A percentile compares a stretch with the other conserved stretches of the same genome.
Conservation (phyloP, 768 basidiomycete genomes). For the Lactifluus rugatus region DNA sequence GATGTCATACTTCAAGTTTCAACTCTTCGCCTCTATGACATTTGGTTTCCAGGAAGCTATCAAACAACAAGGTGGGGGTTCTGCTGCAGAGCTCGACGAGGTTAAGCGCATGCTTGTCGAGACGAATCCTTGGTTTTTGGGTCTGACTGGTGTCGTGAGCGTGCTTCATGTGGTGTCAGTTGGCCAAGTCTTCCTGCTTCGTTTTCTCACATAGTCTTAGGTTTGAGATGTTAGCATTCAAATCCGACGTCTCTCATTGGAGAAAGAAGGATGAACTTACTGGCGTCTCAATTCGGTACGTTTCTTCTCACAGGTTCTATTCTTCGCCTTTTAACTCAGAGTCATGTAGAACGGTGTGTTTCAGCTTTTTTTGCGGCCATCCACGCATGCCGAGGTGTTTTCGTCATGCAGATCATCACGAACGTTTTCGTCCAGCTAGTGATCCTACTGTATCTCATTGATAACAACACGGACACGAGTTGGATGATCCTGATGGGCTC, state of each 20-base stretch:
- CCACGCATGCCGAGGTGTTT: constrained; percentile 33
- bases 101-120: constrained; percentile 89
- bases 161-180: constrained; percentile 79
- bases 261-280: constrained; percentile 88
- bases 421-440: constrained; percentile 92
- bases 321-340: neutral
- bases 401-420: constrained; percentile 52
- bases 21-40: constrained; percentile 75
- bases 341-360: neutral
- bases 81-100: constrained; percentile 78
- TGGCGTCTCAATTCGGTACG: constrained; percentile 84
- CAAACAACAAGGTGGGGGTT: constrained; percentile 57
- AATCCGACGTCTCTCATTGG: constrained; percentile 93
- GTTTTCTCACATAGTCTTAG: constrained; percentile 30
- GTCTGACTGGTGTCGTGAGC: constrained; percentile 74
- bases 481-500: constrained; percentile 96
- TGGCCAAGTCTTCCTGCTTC: neutral
- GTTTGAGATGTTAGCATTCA: constrained; percentile 95
- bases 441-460: constrained; percentile 86
- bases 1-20: constrained; percentile 80
- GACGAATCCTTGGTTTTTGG: constrained; percentile 84
- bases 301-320: constrained; percentile 20
- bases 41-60: constrained; percentile 80
- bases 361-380: constrained; percentile 14
- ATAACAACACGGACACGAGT: constrained; percentile 90